Evolutionary conservation across 2,329 filamentous ascomycete species (phyloP).

Genomic region (Ophiostoma populinum): DNA sequence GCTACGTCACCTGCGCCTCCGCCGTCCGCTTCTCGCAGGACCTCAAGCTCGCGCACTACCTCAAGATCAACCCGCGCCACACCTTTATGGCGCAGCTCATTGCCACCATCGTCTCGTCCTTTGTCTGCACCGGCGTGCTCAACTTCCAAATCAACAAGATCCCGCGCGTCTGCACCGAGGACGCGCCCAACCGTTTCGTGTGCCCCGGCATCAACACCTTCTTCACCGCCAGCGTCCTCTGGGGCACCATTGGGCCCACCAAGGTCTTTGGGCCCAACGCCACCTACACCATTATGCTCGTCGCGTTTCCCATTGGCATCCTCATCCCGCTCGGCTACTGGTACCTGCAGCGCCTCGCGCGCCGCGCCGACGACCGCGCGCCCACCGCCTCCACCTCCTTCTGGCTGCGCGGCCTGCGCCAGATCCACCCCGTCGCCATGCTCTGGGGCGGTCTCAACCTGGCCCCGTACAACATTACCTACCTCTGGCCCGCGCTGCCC

Average conservation of each 20-base stretch:
- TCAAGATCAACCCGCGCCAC: slow-evolving; percentile 49
- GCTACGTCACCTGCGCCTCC: slow-evolving; percentile 47
- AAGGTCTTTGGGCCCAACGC: slow-evolving; percentile 49
- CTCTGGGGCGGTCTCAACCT: slow-evolving; percentile 46
- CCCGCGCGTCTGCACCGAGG: slow-evolving; percentile 37
- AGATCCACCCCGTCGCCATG: slow-evolving; percentile 50
- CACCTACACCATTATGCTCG: slow-evolving; percentile 47
- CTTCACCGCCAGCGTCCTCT: slow-evolving; percentile 52
- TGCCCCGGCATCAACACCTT: slow-evolving; percentile 34
- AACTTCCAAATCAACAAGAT: slow-evolving; percentile 50
- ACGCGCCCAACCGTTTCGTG: slow-evolving; percentile 37
- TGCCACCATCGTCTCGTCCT: slow-evolving; percentile 42
- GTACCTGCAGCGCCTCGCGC: slow-evolving; percentile 19
- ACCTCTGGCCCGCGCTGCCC: slow-evolving; percentile 52
- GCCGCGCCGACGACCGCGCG: slow-evolving; percentile 30
- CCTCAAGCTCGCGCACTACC: slow-evolving; percentile 56
- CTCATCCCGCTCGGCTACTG: slow-evolving; percentile 17
- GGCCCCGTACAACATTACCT: slow-evolving; percentile 53
- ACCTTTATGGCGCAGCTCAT: slow-evolving; percentile 45
- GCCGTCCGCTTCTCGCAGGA: slow-evolving; percentile 47
- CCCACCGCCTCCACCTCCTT: slow-evolving; percentile 47
- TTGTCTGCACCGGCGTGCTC: slow-evolving; percentile 46
- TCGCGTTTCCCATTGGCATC: slow-evolving; percentile 30
- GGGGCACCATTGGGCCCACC: slow-evolving; percentile 54
- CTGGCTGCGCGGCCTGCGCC: slow-evolving; percentile 48